Percentiles rank a stretch among this genome's conserved stretches.
These are phyloP conservation scores for Pseudogymnoascus sp. DNA, from an alignment of 2,329 filamentous ascomycete genomes.

Conservation along the genomic window DNA sequence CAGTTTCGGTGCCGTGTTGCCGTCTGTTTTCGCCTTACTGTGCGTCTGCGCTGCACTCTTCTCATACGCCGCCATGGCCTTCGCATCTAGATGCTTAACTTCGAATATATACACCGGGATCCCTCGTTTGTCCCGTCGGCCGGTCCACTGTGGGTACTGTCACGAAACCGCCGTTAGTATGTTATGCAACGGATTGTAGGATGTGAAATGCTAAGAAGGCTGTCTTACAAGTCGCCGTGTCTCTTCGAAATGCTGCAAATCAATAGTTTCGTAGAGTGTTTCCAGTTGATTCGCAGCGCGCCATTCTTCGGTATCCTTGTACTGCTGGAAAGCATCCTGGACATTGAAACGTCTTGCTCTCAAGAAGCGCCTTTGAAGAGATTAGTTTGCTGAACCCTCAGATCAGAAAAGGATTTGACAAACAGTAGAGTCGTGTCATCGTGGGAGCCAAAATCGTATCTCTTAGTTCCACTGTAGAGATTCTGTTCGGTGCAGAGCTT, in stretches of 20 bases:
- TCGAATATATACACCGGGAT: conserved; percentile 91
- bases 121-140: conserved; percentile 78
- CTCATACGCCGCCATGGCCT: conserved; percentile 72
- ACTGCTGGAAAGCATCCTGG: conserved; percentile 70
- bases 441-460: conserved; percentile 43
- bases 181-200: conserved; percentile 12
- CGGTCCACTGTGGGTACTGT: conserved; percentile 91
- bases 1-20: conserved; percentile 63
- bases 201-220: conserved; percentile 11
- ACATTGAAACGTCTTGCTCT: conserved; percentile 76
- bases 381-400: neutral
- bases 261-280: conserved; percentile 76
- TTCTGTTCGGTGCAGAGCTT: conserved; percentile 53
- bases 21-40: conserved; percentile 54
- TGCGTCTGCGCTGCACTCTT: conserved; percentile 46
- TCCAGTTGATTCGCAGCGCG: conserved; percentile 70
- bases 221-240: conserved; percentile 60
- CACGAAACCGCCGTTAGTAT: conserved; percentile 16
- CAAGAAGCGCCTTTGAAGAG: conserved; percentile 60
- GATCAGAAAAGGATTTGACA: conserved; percentile 24
- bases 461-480: conserved; percentile 41
- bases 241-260: conserved; percentile 74
- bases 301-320: conserved; percentile 84
- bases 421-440: conserved; percentile 67
- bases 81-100: conserved; percentile 72